Percentiles rank a stretch among this genome's conserved stretches.
Conservation (phyloP, 1,284 basidiomycete genomes). For the Porogramme epimiltina region DNA sequence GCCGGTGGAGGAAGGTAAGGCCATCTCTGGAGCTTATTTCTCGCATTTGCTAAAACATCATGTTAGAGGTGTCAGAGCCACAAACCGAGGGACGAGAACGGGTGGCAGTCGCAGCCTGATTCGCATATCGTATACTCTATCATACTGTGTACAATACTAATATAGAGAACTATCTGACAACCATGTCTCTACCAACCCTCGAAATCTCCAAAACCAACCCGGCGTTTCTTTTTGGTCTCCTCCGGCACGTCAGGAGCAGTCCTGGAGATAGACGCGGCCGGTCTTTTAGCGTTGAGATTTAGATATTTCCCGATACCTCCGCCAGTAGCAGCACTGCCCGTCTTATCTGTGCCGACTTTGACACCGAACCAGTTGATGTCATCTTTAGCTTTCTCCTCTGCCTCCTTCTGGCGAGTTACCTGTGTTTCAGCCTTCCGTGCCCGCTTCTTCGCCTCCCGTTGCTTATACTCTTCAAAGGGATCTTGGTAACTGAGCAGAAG, state of each 20-base stretch:
- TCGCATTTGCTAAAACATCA: background rate
- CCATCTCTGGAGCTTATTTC: background rate
- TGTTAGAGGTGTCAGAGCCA: slow-evolving; percentile 11
- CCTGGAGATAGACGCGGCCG: slow-evolving; percentile 23
- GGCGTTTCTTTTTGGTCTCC: slow-evolving; percentile 70
- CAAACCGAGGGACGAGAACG: slow-evolving; percentile 32
- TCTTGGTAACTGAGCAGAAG: slow-evolving; percentile 74
- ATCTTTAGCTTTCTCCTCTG: slow-evolving; percentile 50
- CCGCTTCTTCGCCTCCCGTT: slow-evolving; percentile 72
- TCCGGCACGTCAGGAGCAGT: slow-evolving; percentile 27
- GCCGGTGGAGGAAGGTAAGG: slow-evolving; percentile 30
- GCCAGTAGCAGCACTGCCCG: slow-evolving; percentile 29
- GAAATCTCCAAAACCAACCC: slow-evolving; percentile 81
- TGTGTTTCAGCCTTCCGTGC: slow-evolving; percentile 52
- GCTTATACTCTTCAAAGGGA: slow-evolving; percentile 85
- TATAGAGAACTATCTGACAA: slow-evolving; percentile 11
- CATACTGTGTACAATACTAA: slow-evolving; percentile 20
- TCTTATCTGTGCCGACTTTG: slow-evolving; percentile 57
- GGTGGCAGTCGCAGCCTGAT: slow-evolving; percentile 40
- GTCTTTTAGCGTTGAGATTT: slow-evolving; percentile 48
- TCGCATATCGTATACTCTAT: slow-evolving; percentile 11
- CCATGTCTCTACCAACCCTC: slow-evolving; percentile 56
- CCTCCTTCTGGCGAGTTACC: slow-evolving; percentile 35
- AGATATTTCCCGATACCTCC: slow-evolving; percentile 69
- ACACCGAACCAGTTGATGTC: slow-evolving; percentile 85